Conservation (phyloP, 805 yeast genomes). For the Dipodascus geniculatus region DNA sequence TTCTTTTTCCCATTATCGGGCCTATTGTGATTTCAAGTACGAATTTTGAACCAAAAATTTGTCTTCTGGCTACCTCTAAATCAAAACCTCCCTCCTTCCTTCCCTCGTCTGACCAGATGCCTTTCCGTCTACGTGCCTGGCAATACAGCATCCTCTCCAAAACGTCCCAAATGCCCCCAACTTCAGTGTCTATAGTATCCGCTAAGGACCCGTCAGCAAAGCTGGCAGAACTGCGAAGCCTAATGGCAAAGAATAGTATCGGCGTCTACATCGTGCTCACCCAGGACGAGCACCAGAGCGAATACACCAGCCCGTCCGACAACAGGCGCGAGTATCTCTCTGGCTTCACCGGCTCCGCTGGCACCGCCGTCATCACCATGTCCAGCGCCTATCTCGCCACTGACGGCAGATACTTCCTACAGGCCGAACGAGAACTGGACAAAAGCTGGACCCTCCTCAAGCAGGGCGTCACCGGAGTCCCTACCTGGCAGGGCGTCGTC, state of each 20-base stretch:
- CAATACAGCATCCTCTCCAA: conserved; percentile 5
- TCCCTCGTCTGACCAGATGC: conserved; percentile 3
- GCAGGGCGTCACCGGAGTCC: conserved; percentile 61
- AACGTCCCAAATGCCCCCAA: conserved; percentile 5
- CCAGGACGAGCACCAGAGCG: conserved; percentile 91
- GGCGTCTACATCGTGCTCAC: conserved; percentile 73
- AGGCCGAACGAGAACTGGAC: conserved; percentile 78
- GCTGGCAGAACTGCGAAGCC: conserved; percentile 44
- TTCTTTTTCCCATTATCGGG: no score
- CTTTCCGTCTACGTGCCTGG: conserved; percentile 11
- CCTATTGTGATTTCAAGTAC: no score
- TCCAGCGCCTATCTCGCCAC: conserved; percentile 72
- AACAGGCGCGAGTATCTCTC: conserved; percentile 73
- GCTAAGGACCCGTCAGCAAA: conserved; percentile 26
- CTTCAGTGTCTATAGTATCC: not conserved
- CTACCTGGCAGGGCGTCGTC: conserved; percentile 75
- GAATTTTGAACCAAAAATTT: not conserved
- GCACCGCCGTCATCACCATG: conserved; percentile 71
- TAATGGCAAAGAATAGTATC: conserved; percentile 51
- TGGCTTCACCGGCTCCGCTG: conserved; percentile 88
- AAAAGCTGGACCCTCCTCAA: conserved; percentile 67
- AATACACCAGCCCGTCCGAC: conserved; percentile 73
- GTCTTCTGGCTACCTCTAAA: not conserved
- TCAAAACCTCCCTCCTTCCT: not conserved
- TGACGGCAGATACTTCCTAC: conserved; percentile 90